phyloP scores from a whole-genome alignment of 1,139 yeast genomes.

The Pichia kudriavzevii region DNA sequence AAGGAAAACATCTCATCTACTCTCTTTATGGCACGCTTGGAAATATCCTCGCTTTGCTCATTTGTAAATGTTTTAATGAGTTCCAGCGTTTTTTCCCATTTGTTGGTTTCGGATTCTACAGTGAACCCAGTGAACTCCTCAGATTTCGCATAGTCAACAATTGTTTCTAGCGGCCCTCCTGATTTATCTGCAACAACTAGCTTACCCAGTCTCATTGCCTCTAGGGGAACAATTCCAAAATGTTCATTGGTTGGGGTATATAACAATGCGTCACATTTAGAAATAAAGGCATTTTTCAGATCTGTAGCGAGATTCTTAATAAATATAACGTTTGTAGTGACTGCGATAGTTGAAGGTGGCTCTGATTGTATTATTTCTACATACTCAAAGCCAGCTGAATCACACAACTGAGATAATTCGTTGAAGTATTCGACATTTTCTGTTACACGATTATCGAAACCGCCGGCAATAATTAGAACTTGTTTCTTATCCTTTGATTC shows the following conservation, averaged over 20 bases:
- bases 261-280: constrained; percentile 51
- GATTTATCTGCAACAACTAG: constrained; percentile 81
- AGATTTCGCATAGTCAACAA: constrained; percentile 33
- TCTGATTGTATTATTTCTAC: background rate
- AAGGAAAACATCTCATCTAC: constrained; percentile 23
- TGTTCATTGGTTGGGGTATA: constrained; percentile 93
- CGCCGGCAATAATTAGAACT: constrained; percentile 78
- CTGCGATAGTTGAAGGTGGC: background rate
- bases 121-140: constrained; percentile 70
- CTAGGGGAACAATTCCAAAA: constrained; percentile 96
- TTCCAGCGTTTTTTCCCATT: constrained; percentile 60
- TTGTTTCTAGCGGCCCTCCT: constrained; percentile 92
- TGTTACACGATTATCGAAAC: constrained; percentile 67
- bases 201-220: constrained; percentile 77
- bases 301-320: constrained; percentile 70
- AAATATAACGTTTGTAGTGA: constrained; percentile 48
- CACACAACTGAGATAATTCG: constrained; percentile 49
- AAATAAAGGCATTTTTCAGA: constrained; percentile 57
- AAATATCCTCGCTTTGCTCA: constrained; percentile 25
- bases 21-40: constrained; percentile 15
- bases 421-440: constrained; percentile 72
- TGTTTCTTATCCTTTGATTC: constrained; percentile 22
- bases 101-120: constrained; percentile 42
- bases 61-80: constrained; percentile 30
- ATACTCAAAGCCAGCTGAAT: constrained; percentile 36